phyloP scores from a whole-genome alignment of 1,139 yeast species.

The Nadsonia starkeyi-henricii region DNA sequence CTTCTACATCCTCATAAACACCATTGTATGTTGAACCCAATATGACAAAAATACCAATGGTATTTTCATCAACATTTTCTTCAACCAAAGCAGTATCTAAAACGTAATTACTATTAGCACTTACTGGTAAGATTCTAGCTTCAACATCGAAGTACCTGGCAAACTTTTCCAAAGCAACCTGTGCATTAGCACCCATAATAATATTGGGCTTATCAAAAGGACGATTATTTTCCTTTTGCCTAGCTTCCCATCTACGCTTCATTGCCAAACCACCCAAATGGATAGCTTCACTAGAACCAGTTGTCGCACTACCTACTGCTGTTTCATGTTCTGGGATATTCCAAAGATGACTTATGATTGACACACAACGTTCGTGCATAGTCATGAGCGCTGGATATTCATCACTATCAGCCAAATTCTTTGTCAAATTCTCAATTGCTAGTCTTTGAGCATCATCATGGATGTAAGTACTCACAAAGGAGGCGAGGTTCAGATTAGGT shows the following conservation, averaged over 20 bases:
- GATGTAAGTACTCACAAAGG: slow-evolving; percentile 69
- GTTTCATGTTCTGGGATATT: slow-evolving; percentile 44
- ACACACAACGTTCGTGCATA: slow-evolving; percentile 66
- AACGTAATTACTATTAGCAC: slow-evolving; percentile 44
- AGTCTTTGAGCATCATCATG: slow-evolving; percentile 39
- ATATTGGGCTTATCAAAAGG: slow-evolving; percentile 62
- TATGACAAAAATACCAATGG: slow-evolving; percentile 83
- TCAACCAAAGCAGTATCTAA: slow-evolving; percentile 47
- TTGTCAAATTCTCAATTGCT: slow-evolving; percentile 56
- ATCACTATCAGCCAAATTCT: slow-evolving; percentile 84
- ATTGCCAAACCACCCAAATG: slow-evolving; percentile 88
- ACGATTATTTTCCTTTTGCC: slow-evolving; percentile 44
- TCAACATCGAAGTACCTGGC: slow-evolving; percentile 91
- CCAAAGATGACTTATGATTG: slow-evolving; percentile 73
- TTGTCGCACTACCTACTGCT: slow-evolving; percentile 80
- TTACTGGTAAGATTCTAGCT: slow-evolving; percentile 57
- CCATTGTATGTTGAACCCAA: slow-evolving; percentile 91
- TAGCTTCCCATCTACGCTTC: slow-evolving; percentile 78
- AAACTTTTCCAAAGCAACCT: slow-evolving; percentile 87
- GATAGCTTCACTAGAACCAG: slow-evolving; percentile 89
- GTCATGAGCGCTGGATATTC: slow-evolving; percentile 83
- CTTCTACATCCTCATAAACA: slow-evolving; percentile 66
- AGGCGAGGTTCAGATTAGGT: slow-evolving; percentile 74
- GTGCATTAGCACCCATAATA: slow-evolving; percentile 90
- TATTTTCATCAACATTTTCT: slow-evolving; percentile 69